Conservation (phyloP, 768 basidiomycete species). For the Rhizopogon salebrosus region DNA sequence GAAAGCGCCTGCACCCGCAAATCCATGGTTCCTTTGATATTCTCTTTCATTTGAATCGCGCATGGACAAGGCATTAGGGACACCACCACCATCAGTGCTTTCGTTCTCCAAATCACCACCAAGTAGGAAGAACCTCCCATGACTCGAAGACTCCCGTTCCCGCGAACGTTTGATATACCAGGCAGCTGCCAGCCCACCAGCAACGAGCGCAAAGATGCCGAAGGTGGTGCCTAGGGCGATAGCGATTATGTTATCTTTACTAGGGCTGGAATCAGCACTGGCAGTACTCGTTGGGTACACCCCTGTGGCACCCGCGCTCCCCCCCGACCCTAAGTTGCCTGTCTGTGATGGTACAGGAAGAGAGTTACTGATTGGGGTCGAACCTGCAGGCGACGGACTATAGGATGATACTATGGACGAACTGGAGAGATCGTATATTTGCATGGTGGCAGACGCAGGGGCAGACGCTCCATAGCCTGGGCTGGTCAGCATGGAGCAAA, state of each 20-base stretch:
- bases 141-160: slow-evolving; percentile 1
- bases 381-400: slow-evolving; percentile 30
- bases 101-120: slow-evolving; percentile 14
- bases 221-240: slow-evolving; percentile 62
- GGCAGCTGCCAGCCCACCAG: slow-evolving; percentile 32
- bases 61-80: background rate
- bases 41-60: background rate
- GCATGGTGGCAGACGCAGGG: slow-evolving; percentile 45
- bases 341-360: slow-evolving; percentile 31
- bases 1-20: slow-evolving; percentile 4
- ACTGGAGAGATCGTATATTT: slow-evolving; percentile 41
- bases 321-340: slow-evolving; percentile 7
- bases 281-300: slow-evolving; percentile 8
- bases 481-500: slow-evolving; percentile 1
- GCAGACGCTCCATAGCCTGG: slow-evolving; percentile 28
- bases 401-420: slow-evolving; percentile 37
- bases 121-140: slow-evolving; percentile 15
- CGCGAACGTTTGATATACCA: slow-evolving; percentile 40
- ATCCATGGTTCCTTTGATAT: background rate
- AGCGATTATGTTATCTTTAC: slow-evolving; percentile 28
- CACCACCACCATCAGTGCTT: slow-evolving; percentile 5
- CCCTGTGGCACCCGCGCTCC: slow-evolving; percentile 5
- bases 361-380: slow-evolving; percentile 26
- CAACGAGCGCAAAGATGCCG: slow-evolving; percentile 52
- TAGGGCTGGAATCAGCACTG: slow-evolving; percentile 12